Evolutionary conservation across 2,329 filamentous ascomycete genomes (phyloP), one percentile per base, ranked within the genome.

Genomic region (Paramyrothecium sp.): DNA sequence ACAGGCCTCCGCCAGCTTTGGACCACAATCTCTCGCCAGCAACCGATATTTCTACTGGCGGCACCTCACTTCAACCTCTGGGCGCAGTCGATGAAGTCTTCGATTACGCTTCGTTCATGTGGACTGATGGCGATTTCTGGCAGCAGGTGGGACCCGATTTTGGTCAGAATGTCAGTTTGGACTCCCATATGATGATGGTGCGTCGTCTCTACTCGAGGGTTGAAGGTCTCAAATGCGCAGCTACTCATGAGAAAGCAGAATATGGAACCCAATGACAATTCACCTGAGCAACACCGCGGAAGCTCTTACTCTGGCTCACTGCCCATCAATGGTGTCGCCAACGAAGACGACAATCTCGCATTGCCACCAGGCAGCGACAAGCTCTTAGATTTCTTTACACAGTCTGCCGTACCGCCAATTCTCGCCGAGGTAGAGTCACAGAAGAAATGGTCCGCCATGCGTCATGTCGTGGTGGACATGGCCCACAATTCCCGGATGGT

Each of bases 361-460:
- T 19, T 60, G 20, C 57, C 58, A 7, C 56, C 53, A n/a, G 58
- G 56, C 8, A 61, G 57, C 30, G 62, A 69, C 2, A 67, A 70
- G 13, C 65, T 82, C 2, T 71, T 82, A 58, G 76, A 80, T 48
- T 81, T 80, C 55, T 83, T 83, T 56, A 67, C 75, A 19, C 73
- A 72, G 46, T 77, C 79, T 3, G 74, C 79, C 17, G 77, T 78
- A n/a, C 80, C 80, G 7, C 81, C 80, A 1, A 82, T 83, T 26
- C 72, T 84, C 3, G 77, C 78, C 19, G 78, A 82, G 51, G 77
- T 83, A 0, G 82, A 84, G 61, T 80, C 78, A 7, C 76, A 80
- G 55, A 79, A 78, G 60, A 79, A 77, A 54, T 84, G 81, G 81
- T 69, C 77, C 2, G 71, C 75, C 0, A 80, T 81, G 61, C 72